Evolutionary conservation across 768 basidiomycete species (phyloP), one percentile per base, ranked within the genome.

Genomic region (Suillus hirtellus): DNA sequence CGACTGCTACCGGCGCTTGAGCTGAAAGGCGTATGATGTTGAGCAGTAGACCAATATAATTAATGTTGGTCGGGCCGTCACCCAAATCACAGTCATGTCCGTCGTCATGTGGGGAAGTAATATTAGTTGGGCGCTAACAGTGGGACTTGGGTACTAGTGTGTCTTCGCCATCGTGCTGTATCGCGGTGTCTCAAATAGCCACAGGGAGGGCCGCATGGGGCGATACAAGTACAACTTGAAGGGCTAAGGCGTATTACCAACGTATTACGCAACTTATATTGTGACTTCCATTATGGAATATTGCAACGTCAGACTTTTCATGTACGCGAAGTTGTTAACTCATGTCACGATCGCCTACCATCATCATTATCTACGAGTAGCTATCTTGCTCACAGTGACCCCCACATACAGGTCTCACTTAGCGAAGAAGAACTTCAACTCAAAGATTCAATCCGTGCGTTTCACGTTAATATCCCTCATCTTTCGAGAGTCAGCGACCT

Each of bases 381-480:
- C n/a, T 4, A 31, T 31, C 31, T 31, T 31, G 31, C 31, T 31
- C 31, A 31, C 31, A 31, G 31, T 3, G 4, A 31, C 31, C 31
- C 27, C 31, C 31, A 31, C 0, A 31, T 4, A 31, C 31, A 31
- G 31, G 31, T 31, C 4, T 31, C 4, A 31, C 31, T 31, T 4
- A 31, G 4, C 31, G 92, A 94, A 77, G 90, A 93, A 73, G 92
- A 94, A 8, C 72, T 92, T 53, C 89, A 89, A 69, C 81, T 93
- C 58, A 90, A 88, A 75, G 91, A 93, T 69, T 92, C 89, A 9
- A 85, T 93, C 67, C 67, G 91, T 92, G 70, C 61, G 91, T 82
- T 21, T 27, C 31, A 47, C n/a, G 44, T 42, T 50, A 1, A 7
- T 59, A 47, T 31, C 59, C 56, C 55, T 21, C 50, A 21, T 42